Base-by-base conservation (phyloP, 2,329 filamentous ascomycete genomes). In the Graphium sp. region DNA sequence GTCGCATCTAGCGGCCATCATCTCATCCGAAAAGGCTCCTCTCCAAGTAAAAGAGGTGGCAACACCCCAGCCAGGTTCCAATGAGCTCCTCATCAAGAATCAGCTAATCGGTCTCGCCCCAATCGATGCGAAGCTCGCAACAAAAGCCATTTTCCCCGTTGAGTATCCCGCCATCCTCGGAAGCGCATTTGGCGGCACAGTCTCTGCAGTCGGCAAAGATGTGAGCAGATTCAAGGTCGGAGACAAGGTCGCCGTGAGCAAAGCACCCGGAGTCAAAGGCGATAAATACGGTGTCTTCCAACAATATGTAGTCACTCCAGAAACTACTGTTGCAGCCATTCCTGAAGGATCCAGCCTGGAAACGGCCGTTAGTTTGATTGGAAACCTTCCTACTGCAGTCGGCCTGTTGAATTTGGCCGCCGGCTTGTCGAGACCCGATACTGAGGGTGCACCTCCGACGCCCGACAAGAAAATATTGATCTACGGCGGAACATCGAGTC, bases 401-500 rank as follows among this genome's bases (percentile, higher is more conserved):
- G 37, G 39, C 5, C 39, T 45, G 8, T 32, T 45, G 10, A 38
- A 33, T 18, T 13, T 26, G 10, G 24, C 21, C 10, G 24, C 20
- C 4, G 14, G 25, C 3, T 22, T 20, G 13, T 24, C 37, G 7
- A 33, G 30, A 7, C 29, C 40, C 10, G 29, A 31, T 2, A 32
- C 22, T n/a, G 36, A 41, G 6, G 28, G 40, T 3, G 19, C 13
- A 19, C 24, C 28, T 5, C 22, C 5, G 7, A 18, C n/a, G 13
- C 8, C 4, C 14, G 38, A 36, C 3, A 45, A 41, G 37, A 50
- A 42, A 15, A 32, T 51, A 7, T 32, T 53, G 5, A 39, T 52
- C 22, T 52, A 45, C 35, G 48, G 49, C 9, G 48, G 48, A 4
- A 41, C 40, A 6, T 42, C 43, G 7, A 41, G 37, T 18, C 34